Evolutionary conservation across 192 early-diverging fungal species (phyloP).

Genomic region (Coemansia sp.): DNA sequence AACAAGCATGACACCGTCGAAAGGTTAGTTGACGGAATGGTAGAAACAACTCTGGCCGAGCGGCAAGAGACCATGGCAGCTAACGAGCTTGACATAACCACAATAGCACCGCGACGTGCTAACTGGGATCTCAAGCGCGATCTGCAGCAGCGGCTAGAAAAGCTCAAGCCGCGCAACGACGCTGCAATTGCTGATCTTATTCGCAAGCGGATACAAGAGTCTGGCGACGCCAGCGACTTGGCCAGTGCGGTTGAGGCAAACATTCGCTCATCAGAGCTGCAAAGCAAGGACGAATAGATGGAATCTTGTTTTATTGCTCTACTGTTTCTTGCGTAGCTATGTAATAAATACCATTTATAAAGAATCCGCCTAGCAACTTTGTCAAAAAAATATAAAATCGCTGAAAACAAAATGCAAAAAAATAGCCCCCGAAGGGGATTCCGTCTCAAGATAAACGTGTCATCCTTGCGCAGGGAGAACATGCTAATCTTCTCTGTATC

Average conservation of each 20-base stretch:
- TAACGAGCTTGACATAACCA: slow-evolving; percentile 62
- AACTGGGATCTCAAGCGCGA: slow-evolving; percentile 93
- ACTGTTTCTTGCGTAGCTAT: no score
- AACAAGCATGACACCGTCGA: slow-evolving; percentile 13
- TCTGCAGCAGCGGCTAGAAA: slow-evolving; percentile 72
- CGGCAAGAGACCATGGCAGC: slow-evolving; percentile 5
- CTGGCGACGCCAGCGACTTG: slow-evolving; percentile 13
- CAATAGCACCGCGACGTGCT: slow-evolving; percentile 81
- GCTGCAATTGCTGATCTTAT: slow-evolving; percentile 75
- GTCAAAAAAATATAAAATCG: background rate
- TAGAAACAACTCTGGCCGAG: slow-evolving; percentile 18
- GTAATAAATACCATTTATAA: no score
- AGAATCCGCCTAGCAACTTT: background rate
- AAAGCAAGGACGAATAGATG: background rate
- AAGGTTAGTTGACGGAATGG: slow-evolving; percentile 11
- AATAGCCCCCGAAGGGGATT: slow-evolving; percentile 45
- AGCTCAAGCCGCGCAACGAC: slow-evolving; percentile 70
- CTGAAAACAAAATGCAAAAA: slow-evolving; percentile 12
- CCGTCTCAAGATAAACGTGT: slow-evolving; percentile 50
- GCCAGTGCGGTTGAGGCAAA: slow-evolving; percentile 26
- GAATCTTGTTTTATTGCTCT: no score
- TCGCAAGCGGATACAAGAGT: slow-evolving; percentile 55
- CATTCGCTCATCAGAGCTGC: background rate
- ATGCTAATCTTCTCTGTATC: slow-evolving; percentile 55
- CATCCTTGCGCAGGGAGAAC: slow-evolving; percentile 49